Evolutionary conservation across 176 grass and related monocot genomes (phyloP).

Genomic region (Oryza brachyantha): DNA sequence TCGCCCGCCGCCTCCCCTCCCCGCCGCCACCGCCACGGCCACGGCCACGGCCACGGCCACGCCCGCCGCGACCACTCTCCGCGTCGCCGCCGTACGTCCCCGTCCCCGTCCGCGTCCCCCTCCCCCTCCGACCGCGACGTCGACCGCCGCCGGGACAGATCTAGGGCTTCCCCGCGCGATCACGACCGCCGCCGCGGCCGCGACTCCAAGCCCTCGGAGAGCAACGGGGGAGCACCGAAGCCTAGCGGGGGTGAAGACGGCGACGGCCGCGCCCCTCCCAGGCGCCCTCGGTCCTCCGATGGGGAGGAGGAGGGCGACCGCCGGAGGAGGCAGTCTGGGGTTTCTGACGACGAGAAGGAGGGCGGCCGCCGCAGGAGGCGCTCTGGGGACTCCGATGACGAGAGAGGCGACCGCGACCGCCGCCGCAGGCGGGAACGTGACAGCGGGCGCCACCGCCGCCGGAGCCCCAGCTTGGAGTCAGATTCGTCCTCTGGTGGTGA

Average conservation of each 20-base stretch:
- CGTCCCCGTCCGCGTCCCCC: constrained; percentile 6
- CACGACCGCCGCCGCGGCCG: neutral
- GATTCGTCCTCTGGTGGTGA: constrained; percentile 19
- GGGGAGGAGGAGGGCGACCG: constrained; percentile 23
- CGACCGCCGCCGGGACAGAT: constrained; percentile 23
- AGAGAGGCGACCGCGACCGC: neutral
- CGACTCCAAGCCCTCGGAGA: neutral
- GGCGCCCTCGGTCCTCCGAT: constrained; percentile 20
- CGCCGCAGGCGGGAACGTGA: constrained; percentile 25
- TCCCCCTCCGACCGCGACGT: neutral
- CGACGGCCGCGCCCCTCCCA: neutral
- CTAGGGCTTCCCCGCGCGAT: constrained; percentile 6
- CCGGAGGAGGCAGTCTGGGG: constrained; percentile 17
- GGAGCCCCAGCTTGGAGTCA: constrained; percentile 27
- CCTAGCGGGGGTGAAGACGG: neutral
- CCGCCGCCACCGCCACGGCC: constrained; percentile 12
- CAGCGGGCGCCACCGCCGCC: constrained; percentile 16
- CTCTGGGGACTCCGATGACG: neutral
- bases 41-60: neutral
- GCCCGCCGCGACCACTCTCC: neutral
- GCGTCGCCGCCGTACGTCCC: neutral
- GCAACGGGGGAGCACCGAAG: neutral
- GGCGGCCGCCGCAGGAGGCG: neutral
- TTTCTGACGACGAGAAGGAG: constrained; percentile 34
- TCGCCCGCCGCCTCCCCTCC: constrained; percentile 2